Evolutionary conservation across 768 basidiomycete genomes (phyloP), one percentile per base, ranked within the genome.

Genomic region (Kwoniella sp.): DNA sequence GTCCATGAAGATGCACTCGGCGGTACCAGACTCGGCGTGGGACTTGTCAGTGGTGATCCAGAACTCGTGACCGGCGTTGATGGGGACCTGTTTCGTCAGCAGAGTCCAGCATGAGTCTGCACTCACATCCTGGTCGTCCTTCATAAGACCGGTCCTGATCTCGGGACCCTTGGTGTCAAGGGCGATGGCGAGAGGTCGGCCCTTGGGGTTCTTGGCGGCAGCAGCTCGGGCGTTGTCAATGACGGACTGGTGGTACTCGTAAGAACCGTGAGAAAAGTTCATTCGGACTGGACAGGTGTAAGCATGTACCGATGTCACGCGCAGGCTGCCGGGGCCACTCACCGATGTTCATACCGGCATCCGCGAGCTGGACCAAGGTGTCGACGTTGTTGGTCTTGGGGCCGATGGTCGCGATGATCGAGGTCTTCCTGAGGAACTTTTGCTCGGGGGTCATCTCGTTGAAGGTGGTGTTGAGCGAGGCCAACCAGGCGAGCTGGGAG

Each of bases 81-180:
- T 84, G 58, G 85, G 81, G 71, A 86, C 80, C n/a, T n/a, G n/a
- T n/a, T n/a, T n/a, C n/a, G n/a, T n/a, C n/a, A n/a, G n/a, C n/a
- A n/a, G n/a, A n/a, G n/a, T n/a, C n/a, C n/a, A n/a, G n/a, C n/a
- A n/a, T n/a, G n/a, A n/a, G n/a, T 11, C 8, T 14, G 17, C 9
- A 49, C 88, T 61, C 74, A 95, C 90, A 70, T 99, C 95, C 60
- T 80, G 79, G 74, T 82, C 81, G 69, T 89, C 83, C 76, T 79
- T 84, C 79, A 93, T 98, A 73, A 90, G 69, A 51, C 95, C 95
- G 37, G 95, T 98, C 59, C 95, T 86, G 78, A 99, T 99, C 79
- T 98, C 95, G 32, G 95, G 95, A 51, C 95, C 95, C 89, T 99
- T 99, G 56, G 95, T 99, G 76, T 99, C 95, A 50, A 99, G 79